These are phyloP conservation scores for Vachellia pachyceras DNA, from an alignment of 306 rosid genomes.

Conservation along the genomic window DNA sequence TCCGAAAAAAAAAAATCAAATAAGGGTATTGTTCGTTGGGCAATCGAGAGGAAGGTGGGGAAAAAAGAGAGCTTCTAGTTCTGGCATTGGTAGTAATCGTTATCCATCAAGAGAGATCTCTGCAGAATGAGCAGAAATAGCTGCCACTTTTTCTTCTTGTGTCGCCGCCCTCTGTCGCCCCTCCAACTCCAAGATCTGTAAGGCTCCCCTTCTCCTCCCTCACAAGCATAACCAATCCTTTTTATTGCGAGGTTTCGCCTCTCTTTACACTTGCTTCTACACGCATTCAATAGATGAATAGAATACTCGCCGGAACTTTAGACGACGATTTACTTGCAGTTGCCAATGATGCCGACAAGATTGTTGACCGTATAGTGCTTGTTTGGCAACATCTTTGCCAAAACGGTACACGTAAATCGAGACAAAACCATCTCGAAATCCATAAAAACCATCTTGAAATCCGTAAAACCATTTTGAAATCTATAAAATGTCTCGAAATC, in stretches of 20 bases:
- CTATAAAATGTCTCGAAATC: no score
- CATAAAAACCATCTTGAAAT: no score
- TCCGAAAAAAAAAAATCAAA: no score
- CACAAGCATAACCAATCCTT: conserved; percentile 44
- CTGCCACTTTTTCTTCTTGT: conserved; percentile 61
- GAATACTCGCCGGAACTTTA: not conserved
- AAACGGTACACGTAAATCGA: no score
- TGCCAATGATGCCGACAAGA: conserved; percentile 73
- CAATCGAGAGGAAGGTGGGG: no score
- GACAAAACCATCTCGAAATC: no score
- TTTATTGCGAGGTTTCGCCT: conserved; percentile 58
- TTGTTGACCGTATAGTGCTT: conserved; percentile 77
- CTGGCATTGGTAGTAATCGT: conserved; percentile 32
- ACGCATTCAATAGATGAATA: not conserved
- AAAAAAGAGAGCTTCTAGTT: conserved; percentile 45
- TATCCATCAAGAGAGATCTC: conserved; percentile 38
- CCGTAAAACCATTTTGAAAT: no score
- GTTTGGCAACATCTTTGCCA: no score
- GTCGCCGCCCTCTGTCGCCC: conserved; percentile 46
- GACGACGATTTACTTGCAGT: conserved; percentile 48
- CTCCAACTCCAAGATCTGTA: conserved; percentile 30
- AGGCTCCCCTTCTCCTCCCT: conserved; percentile 36
- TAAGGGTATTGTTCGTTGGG: no score
- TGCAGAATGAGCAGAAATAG: conserved; percentile 75
- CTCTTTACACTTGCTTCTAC: not conserved